phyloP scores from a whole-genome alignment of 805 yeast species.

The Yamadazyma kitorensis region DNA sequence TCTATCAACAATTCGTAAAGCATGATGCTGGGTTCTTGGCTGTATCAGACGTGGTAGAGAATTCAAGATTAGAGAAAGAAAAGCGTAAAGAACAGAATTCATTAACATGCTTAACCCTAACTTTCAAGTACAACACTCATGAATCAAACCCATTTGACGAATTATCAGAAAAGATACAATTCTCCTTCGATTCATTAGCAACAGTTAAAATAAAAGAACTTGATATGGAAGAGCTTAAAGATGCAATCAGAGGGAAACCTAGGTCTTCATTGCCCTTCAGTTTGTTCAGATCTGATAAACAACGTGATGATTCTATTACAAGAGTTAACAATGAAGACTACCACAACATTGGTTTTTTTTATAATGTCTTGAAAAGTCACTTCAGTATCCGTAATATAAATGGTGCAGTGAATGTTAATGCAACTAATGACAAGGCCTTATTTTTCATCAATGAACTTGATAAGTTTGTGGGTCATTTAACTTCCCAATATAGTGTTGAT shows the following conservation, averaged over 20 bases:
- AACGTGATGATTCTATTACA: conserved; percentile 11
- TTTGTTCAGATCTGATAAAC: conserved; percentile 13
- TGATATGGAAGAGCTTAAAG: conserved; percentile 21
- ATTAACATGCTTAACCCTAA: conserved; percentile 32
- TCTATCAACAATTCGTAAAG: conserved; percentile 18
- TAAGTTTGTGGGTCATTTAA: conserved; percentile 23
- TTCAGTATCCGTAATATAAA: conserved; percentile 28
- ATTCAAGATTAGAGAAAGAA: too few species aligned
- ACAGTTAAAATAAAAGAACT: conserved; percentile 21
- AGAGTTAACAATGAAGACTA: conserved; percentile 28
- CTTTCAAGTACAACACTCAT: conserved; percentile 32
- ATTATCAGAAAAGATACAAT: conserved; percentile 18
- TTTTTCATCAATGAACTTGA: conserved; percentile 28
- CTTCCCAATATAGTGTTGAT: conserved; percentile 20
- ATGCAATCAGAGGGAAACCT: conserved; percentile 25
- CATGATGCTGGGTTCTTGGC: conserved; percentile 14
- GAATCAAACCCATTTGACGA: conserved; percentile 31
- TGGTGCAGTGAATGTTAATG: conserved; percentile 22
- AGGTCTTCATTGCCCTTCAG: conserved; percentile 19
- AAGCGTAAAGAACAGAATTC: too few species aligned
- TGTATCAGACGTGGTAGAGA: conserved; percentile 1
- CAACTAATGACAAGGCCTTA: conserved; percentile 7
- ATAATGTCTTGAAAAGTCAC: conserved; percentile 29
- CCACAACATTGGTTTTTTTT: conserved; percentile 30
- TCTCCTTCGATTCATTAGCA: conserved; percentile 29